A percentile compares a stretch with the other conserved stretches of the same genome.
Evolutionary conservation across 257 asterid species (phyloP).

Genomic region (Catharanthus roseus): DNA sequence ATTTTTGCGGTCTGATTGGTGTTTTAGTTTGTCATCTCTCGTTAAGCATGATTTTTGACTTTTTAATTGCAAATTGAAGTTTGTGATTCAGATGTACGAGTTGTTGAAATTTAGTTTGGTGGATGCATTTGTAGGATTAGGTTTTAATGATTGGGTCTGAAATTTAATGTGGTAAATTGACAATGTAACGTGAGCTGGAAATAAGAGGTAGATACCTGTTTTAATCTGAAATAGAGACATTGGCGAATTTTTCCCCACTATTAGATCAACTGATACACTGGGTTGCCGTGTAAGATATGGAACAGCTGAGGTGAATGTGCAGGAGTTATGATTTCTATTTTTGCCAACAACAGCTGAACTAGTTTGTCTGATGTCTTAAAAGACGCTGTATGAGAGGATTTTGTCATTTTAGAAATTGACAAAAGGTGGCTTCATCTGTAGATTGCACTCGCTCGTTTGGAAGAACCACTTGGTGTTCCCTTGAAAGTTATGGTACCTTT

Average conservation of each 20-base stretch:
- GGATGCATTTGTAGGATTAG: slow-evolving; percentile 1
- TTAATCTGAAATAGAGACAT: not conserved
- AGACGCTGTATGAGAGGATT: too few relatives aligned
- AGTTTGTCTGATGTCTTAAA: too few relatives aligned
- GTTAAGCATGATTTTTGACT: not conserved
- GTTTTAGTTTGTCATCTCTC: not conserved
- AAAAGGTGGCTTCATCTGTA: too few relatives aligned
- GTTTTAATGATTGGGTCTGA: not conserved
- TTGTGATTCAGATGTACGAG: not conserved
- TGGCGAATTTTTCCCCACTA: not conserved
- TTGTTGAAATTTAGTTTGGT: slow-evolving; percentile 1
- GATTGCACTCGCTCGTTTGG: too few relatives aligned
- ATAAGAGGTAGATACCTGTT: not conserved
- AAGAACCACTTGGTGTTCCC: too few relatives aligned
- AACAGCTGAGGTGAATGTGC: too few relatives aligned
- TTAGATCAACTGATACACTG: not conserved
- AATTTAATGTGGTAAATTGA: not conserved
- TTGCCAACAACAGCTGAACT: too few relatives aligned
- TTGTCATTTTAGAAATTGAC: too few relatives aligned
- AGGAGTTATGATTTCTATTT: too few relatives aligned
- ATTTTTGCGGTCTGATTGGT: not conserved
- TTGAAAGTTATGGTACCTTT: too few relatives aligned
- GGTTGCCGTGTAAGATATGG: not conserved
- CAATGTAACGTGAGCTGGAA: not conserved
- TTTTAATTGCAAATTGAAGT: not conserved